These are phyloP conservation scores for Lineolata rhizophorae DNA, from an alignment of 495 filamentous ascomycete genomes.

Conservation along the genomic window DNA sequence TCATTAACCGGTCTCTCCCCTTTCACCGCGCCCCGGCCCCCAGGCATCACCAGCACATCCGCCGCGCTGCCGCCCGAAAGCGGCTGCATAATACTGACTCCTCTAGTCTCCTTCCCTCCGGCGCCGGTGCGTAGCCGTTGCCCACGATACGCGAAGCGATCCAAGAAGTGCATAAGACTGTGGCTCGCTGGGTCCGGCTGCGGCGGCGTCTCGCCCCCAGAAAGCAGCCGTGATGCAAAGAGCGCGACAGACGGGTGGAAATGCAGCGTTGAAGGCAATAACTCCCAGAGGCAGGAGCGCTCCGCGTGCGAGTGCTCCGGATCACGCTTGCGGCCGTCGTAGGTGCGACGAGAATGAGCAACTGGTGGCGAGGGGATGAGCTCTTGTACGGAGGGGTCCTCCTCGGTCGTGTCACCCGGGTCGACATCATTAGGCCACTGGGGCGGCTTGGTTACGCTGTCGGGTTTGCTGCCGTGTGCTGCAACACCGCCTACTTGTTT, in stretches of 20 bases:
- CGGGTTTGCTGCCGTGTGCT: too few species aligned
- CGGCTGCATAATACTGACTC: conserved; percentile 89
- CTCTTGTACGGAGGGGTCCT: too few species aligned
- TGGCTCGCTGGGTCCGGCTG: conserved; percentile 79
- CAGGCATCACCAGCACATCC: conserved; percentile 43
- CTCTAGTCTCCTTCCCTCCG: conserved; percentile 43
- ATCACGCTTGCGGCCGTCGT: conserved; percentile 78
- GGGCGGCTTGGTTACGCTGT: too few species aligned
- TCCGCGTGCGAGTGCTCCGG: conserved; percentile 83
- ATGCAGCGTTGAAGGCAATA: conserved; percentile 59
- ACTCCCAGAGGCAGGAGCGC: conserved; percentile 77
- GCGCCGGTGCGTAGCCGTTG: conserved; percentile 29
- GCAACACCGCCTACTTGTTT: too few species aligned
- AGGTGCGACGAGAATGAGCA: conserved; percentile 16
- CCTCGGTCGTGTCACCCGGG: not conserved
- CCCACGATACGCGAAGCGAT: conserved; percentile 76
- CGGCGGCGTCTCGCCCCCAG: conserved; percentile 41
- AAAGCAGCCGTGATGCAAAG: conserved; percentile 48
- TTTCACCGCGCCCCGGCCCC: conserved; percentile 27
- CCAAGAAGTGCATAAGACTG: conserved; percentile 82
- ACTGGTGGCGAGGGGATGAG: too few species aligned
- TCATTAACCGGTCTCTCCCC: conserved; percentile 48
- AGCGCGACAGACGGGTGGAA: conserved; percentile 93
- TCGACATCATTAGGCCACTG: conserved; percentile 1
- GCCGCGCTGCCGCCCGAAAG: conserved; percentile 39